Conservation (phyloP, 129 eudicot species). For the Flaveria bidentis region DNA sequence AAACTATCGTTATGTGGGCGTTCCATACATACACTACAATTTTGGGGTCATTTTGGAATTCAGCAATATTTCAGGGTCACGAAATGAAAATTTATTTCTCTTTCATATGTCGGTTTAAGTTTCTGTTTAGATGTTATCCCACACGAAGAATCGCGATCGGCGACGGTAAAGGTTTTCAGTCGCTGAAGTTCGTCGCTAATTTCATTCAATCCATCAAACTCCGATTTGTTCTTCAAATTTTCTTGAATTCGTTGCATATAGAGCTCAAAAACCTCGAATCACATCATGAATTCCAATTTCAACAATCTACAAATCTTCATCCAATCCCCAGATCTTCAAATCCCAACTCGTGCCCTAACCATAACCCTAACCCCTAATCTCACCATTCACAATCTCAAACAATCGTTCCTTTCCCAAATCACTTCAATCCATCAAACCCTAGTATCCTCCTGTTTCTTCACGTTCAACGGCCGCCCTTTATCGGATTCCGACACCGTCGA, state of each 20-base stretch:
- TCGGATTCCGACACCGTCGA: constrained; percentile 41
- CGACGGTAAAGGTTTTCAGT: no score
- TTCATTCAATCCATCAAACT: neutral
- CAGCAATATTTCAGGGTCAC: neutral
- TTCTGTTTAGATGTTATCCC: neutral
- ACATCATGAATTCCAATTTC: constrained; percentile 39
- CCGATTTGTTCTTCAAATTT: neutral
- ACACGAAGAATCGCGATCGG: constrained; percentile 14
- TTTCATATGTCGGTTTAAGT: neutral
- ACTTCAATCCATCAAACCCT: constrained; percentile 19
- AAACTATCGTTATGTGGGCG: no score
- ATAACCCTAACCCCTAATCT: constrained; percentile 51
- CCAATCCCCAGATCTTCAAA: constrained; percentile 50
- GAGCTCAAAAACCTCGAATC: constrained; percentile 5
- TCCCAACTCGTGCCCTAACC: constrained; percentile 54
- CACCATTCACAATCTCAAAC: constrained; percentile 53
- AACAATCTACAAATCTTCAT: constrained; percentile 43
- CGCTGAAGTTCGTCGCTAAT: neutral
- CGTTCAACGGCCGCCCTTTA: constrained; percentile 60
- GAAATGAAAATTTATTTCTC: neutral
- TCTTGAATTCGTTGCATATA: neutral
- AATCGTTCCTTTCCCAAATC: constrained; percentile 33
- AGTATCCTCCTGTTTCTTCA: constrained; percentile 43
- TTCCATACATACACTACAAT: neutral
- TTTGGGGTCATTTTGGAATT: constrained; percentile 2